phyloP scores from a whole-genome alignment of 257 asterid genomes.

The Fraxinus anomala region DNA sequence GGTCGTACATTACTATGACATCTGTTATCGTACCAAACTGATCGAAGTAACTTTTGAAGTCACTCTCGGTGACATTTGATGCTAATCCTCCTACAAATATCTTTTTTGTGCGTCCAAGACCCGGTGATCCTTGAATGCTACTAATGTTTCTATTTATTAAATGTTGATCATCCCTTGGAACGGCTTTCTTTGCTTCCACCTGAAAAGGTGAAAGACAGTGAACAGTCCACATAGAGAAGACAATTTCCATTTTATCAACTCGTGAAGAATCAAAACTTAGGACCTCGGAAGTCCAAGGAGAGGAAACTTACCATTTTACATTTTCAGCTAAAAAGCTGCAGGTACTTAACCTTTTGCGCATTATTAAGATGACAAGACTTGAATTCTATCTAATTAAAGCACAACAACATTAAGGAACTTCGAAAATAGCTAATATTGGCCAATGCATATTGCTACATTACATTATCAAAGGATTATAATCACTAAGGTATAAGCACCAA shows the following conservation, averaged over 20 bases:
- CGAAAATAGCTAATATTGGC: background rate
- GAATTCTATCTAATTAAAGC: background rate
- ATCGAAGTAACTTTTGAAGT: conserved; percentile 48
- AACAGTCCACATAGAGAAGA: background rate
- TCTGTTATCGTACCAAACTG: conserved; percentile 52
- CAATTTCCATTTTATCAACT: background rate
- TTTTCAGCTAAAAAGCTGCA: background rate
- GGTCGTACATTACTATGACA: conserved; percentile 57
- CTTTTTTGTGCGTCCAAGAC: conserved; percentile 47
- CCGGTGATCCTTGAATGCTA: conserved; percentile 44
- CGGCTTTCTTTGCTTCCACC: conserved; percentile 60
- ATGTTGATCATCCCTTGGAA: conserved; percentile 53
- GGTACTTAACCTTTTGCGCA: background rate
- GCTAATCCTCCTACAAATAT: conserved; percentile 57
- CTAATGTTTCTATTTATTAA: conserved; percentile 36
- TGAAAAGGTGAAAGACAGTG: conserved; percentile 23
- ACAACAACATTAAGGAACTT: background rate
- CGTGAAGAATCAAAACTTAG: background rate
- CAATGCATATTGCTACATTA: background rate
- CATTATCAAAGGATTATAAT: background rate
- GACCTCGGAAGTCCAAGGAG: background rate
- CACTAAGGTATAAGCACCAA: background rate
- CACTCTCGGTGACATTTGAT: conserved; percentile 46
- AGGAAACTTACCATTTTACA: background rate
- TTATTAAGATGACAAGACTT: background rate